Evolutionary conservation across 331 rosid species (phyloP), one percentile per base, ranked within the genome.

Genomic region (Erythrophleum ivorense): DNA sequence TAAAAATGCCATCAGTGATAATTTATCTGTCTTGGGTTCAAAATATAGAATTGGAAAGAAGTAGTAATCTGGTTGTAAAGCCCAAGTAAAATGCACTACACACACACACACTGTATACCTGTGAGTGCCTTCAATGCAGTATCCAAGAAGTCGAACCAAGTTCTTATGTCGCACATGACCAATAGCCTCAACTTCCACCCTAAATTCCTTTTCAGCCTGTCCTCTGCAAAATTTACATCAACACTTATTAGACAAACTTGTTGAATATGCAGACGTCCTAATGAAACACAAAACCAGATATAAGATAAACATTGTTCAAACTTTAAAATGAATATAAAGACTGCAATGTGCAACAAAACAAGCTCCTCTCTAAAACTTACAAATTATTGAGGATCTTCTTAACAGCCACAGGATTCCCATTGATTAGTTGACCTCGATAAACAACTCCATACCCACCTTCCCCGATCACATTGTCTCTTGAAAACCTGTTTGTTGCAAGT

Each of bases 381-480:
- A 94, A 86, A 87, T 94, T 94, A 87, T 94, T 94, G 81, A 94
- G 91, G 55, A 94, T 90, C 91, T 91, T 94, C 87, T 94, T 94
- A 73, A 94, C 90, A 77, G 98, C 98, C 54, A 94, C 97, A 79
- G 97, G 90, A 82, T 83, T 86, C 48, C 96, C 97, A 86, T 94
- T 94, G 76, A 91, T 77, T 84, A 94, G 72, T 46, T 85, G 76
- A 79, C 98, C 98, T 50, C 45, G 93, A 86, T 90, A 94, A 85
- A 94, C 98, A 81, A 91, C 83, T 72, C 98, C 98, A 79, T 94
- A 94, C 31, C 98, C 98, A 21, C 98, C 98, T 85, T 94, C 98
- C 45, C 98, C 98, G 16, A 94, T 91, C 70, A 94, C 82, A 89
- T 92, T 92, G 78, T 91, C 96, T 75, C 88, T 94, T 0, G 97